Conservation (phyloP, 305 asterid species). For the Solanum aculeatissimum region DNA sequence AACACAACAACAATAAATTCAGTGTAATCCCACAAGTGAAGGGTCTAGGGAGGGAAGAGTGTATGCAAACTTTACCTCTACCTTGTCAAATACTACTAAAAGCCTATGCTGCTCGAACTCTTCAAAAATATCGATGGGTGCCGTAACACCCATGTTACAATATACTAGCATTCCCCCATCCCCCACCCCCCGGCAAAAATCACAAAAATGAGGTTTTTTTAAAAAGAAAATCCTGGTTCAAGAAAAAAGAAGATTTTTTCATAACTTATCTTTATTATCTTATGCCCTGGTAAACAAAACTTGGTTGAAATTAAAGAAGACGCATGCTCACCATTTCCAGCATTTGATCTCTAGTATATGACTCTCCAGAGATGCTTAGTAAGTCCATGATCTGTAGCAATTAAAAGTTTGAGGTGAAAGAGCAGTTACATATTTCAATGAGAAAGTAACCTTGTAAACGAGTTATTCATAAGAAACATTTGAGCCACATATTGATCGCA, state of each 20-base stretch:
- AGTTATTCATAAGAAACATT: background rate
- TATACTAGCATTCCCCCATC: no score
- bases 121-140: background rate
- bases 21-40: background rate
- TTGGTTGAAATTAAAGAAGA: background rate
- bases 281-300: background rate
- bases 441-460: background rate
- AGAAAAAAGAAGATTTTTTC: background rate
- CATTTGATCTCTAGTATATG: conserved; percentile 72
- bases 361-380: conserved; percentile 72
- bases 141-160: background rate
- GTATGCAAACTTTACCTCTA: background rate
- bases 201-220: background rate
- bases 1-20: background rate
- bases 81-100: background rate
- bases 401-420: background rate
- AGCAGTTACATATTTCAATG: background rate
- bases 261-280: background rate
- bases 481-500: background rate
- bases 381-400: conserved; percentile 65
- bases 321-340: conserved; percentile 60
- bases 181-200: no score
- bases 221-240: background rate
- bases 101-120: background rate
- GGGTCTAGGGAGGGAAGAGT: background rate